Base-by-base conservation (phyloP, 2,329 filamentous ascomycete genomes). In the Trichophaea hybrida region DNA sequence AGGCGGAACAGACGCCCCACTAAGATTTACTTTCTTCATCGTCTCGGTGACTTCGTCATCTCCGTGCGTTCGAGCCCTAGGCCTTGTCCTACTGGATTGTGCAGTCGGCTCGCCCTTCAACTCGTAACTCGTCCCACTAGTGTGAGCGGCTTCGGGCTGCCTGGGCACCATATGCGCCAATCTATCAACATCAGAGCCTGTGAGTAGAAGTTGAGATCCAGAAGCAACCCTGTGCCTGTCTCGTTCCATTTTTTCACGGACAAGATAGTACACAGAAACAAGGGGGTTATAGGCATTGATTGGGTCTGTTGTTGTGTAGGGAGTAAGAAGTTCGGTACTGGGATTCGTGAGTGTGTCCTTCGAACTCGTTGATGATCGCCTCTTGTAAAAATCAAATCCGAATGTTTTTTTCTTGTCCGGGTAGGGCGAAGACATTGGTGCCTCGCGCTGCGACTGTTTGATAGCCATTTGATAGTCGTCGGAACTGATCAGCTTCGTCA, bases 311-410 rank as follows among this genome's bases (percentile, higher is more conserved):
- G 80, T 81, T 8, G 89, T 89, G 37, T 91, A 75, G 65, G 88
- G 83, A 35, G 64, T 63, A 15, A 97, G 77, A 3, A 85, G 86
- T 71, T 98, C 93, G 1, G 83, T 81, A 55, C 91, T 97, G n/a
- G 87, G 84, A 1, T 83, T 84, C 4, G 79, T 79, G 64, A 98
- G 75, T 2, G 89, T 95, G 70, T 97, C 93, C 65, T 87, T 82
- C 72, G 93, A 97, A 57, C 81, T 88, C 46, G 83, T 84, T 0
- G 91, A 97, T 70, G 90, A 96, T 61, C 90, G 81, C 66, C 93
- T 80, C 74, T 95, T 96, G 74, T 97, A 98, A 69, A 98, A 97
- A 70, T 96, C 91, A 67, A 97, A 96, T 4, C 80, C 81, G 65
- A 96, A 91, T 7, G 88, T 86, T 58, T 91, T 82, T 70, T 82